phyloP scores from a whole-genome alignment of 495 filamentous ascomycete genomes.

The Tuber calosporum region DNA sequence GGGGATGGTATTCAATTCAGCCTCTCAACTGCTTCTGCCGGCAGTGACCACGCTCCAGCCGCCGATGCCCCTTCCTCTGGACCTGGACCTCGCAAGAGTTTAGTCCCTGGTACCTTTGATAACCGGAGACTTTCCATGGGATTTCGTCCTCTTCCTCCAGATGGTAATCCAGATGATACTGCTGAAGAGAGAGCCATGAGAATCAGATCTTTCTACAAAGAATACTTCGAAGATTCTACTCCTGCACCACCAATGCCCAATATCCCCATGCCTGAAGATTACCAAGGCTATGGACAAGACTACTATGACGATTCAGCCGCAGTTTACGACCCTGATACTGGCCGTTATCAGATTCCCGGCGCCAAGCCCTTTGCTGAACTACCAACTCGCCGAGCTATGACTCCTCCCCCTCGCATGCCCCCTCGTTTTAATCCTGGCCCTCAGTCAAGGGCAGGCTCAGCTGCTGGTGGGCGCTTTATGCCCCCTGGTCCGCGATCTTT shows the following conservation, averaged over 20 bases:
- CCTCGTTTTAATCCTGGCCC: slow-evolving; percentile 57
- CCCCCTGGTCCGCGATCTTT: slow-evolving; percentile 46
- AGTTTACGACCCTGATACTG: slow-evolving; percentile 66
- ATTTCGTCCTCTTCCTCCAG: slow-evolving; percentile 83
- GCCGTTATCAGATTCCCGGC: slow-evolving; percentile 63
- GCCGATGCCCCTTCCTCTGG: slow-evolving; percentile 33
- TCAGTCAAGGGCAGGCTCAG: slow-evolving; percentile 48
- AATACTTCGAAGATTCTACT: slow-evolving; percentile 91
- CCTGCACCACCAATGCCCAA: slow-evolving; percentile 48
- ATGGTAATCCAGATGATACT: slow-evolving; percentile 64
- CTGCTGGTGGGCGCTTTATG: slow-evolving; percentile 46
- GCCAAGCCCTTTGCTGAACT: slow-evolving; percentile 68
- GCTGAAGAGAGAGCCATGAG: slow-evolving; percentile 91
- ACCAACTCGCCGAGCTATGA: slow-evolving; percentile 86
- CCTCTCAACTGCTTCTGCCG: slow-evolving; percentile 44
- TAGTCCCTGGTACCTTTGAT: slow-evolving; percentile 47
- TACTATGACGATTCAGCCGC: slow-evolving; percentile 48
- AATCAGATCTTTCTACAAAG: slow-evolving; percentile 97
- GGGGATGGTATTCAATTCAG: slow-evolving; percentile 56
- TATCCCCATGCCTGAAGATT: slow-evolving; percentile 25
- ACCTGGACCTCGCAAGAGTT: slow-evolving; percentile 31
- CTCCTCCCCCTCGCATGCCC: slow-evolving; percentile 74
- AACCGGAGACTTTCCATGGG: slow-evolving; percentile 75
- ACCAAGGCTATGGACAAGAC: slow-evolving; percentile 14
- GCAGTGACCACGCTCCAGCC: slow-evolving; percentile 29